A percentile compares a stretch with the other conserved stretches of the same genome.
Conservation (phyloP, 306 rosid genomes). For the Dryas drummondii region DNA sequence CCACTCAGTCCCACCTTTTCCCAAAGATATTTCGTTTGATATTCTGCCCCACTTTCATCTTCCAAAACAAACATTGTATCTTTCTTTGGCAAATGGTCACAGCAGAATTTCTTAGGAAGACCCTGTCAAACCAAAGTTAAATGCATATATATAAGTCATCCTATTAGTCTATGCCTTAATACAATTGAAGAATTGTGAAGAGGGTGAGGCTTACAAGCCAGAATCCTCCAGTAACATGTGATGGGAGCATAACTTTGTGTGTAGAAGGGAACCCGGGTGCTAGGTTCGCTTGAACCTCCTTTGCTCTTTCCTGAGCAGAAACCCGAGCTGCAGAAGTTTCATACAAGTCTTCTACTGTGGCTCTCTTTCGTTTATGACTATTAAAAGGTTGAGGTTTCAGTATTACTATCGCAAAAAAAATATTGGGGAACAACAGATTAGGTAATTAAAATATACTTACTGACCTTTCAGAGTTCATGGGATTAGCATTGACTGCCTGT, state of each 20-base stretch:
- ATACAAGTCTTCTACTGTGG: conserved; percentile 4
- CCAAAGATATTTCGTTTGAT: conserved; percentile 34
- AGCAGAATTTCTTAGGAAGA: conserved; percentile 36
- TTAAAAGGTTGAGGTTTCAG: conserved; percentile 4
- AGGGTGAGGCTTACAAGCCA: conserved; percentile 42
- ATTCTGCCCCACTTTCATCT: conserved; percentile 37
- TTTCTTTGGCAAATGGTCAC: conserved; percentile 32
- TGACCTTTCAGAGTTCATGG: conserved; percentile 28
- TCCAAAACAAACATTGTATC: conserved; percentile 37
- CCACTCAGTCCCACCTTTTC: conserved; percentile 40
- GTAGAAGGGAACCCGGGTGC: conserved; percentile 33
- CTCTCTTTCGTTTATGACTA: conserved; percentile 33
- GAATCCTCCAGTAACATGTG: conserved; percentile 49
- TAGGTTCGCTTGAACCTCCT: conserved; percentile 32
- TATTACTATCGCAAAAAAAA: not conserved
- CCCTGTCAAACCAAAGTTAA: conserved; percentile 36
- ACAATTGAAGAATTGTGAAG: not conserved
- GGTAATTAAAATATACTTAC: conserved; percentile 10
- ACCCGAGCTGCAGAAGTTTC: conserved; percentile 10
- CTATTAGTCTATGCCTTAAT: not conserved
- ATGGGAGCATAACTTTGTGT: conserved; percentile 39
- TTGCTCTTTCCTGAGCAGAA: conserved; percentile 27
- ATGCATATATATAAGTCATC: not conserved
- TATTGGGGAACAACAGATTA: not conserved
- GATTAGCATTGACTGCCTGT: conserved; percentile 17